Evolutionary conservation across 371 early-diverging fungal species (phyloP).

Genomic region (Apophysomyces ossiformis): DNA sequence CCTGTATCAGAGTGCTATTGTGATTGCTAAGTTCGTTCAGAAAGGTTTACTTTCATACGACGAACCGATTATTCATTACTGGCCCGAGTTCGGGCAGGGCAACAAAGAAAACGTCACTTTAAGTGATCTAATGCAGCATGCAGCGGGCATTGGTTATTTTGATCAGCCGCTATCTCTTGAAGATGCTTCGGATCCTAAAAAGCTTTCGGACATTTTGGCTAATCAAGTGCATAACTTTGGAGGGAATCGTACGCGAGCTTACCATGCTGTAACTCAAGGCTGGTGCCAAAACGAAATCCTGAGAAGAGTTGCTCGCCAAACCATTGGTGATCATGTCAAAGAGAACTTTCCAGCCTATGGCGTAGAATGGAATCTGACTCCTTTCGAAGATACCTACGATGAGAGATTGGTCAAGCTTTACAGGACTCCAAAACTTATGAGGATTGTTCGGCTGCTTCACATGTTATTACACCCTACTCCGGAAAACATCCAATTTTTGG

Average conservation of each 20-base stretch:
- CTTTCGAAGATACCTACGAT: slow-evolving; percentile 19
- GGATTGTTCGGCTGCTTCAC: not conserved
- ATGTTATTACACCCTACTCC: not conserved
- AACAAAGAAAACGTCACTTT: slow-evolving; percentile 76
- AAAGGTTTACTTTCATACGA: slow-evolving; percentile 60
- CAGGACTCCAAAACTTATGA: not conserved
- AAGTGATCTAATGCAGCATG: slow-evolving; percentile 65
- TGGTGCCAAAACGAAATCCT: slow-evolving; percentile 77
- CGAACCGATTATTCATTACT: slow-evolving; percentile 60
- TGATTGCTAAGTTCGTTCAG: slow-evolving; percentile 66
- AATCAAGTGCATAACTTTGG: slow-evolving; percentile 66
- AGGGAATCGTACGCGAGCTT: slow-evolving; percentile 57
- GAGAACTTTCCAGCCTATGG: slow-evolving; percentile 49
- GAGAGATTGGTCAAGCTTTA: slow-evolving; percentile 10
- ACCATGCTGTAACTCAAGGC: slow-evolving; percentile 73
- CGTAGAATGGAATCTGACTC: slow-evolving; percentile 62
- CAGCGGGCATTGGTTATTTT: slow-evolving; percentile 64
- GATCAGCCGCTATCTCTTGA: slow-evolving; percentile 48
- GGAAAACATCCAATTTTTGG: not conserved
- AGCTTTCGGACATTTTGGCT: slow-evolving; percentile 51
- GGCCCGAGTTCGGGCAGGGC: slow-evolving; percentile 82
- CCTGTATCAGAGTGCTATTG: slow-evolving; percentile 42
- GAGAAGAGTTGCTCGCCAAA: slow-evolving; percentile 56
- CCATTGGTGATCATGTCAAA: slow-evolving; percentile 60
- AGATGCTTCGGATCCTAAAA: slow-evolving; percentile 33